Evolutionary conservation across 192 early-diverging fungal genomes (phyloP).

Genomic region (Coemansia sp.): DNA sequence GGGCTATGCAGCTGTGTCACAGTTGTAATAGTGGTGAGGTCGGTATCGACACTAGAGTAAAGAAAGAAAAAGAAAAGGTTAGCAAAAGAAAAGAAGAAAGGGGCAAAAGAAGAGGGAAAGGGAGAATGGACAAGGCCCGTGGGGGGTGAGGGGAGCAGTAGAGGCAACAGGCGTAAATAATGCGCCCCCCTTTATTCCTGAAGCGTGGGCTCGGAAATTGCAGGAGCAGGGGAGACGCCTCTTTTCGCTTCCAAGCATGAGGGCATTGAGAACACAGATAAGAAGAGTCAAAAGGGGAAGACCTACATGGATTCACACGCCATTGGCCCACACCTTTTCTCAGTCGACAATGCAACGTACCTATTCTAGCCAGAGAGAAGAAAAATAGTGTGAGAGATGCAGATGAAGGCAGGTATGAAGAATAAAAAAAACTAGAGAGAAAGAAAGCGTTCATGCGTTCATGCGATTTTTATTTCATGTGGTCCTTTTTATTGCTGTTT

Average conservation of each 20-base stretch:
- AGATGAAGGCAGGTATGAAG: background rate
- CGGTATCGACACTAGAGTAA: background rate
- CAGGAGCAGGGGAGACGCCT: background rate
- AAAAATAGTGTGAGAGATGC: background rate
- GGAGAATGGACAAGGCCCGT: background rate
- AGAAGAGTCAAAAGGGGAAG: background rate
- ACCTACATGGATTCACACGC: background rate
- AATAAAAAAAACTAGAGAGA: background rate
- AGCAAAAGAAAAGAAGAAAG: background rate
- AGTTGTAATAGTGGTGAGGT: background rate
- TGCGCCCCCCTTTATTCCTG: background rate
- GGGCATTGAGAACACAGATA: constrained; percentile 6
- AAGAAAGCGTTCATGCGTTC: background rate
- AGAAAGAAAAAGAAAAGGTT: background rate
- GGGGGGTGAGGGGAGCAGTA: background rate
- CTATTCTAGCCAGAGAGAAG: background rate
- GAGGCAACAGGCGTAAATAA: background rate
- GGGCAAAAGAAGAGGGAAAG: background rate
- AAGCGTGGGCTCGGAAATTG: constrained; percentile 2
- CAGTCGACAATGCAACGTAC: background rate
- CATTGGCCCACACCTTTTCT: background rate
- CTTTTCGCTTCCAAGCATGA: background rate
- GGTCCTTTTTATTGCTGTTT: background rate
- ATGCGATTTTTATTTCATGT: background rate
- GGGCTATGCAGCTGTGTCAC: constrained; percentile 4